Evolutionary conservation across 352 stramenopile genomes (phyloP), one percentile per base, ranked within the genome.

Genomic region (Globisporangium parvum): DNA sequence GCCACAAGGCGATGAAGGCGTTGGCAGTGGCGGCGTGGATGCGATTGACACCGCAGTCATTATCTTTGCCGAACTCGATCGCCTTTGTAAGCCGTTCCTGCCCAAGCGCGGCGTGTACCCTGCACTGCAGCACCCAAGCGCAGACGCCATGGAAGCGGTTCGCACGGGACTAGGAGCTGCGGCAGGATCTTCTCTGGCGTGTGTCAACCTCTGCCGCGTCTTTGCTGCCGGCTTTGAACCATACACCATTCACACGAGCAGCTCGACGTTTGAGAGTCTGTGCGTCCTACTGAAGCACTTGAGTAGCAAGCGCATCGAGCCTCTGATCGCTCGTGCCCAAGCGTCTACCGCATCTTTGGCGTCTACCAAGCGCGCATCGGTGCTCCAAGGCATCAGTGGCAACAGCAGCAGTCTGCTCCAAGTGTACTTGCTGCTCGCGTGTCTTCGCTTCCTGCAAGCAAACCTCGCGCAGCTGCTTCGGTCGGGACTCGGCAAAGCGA

Each of bases 11-110:
- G 31, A 47, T 28, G 10, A 58, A 46, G 21, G 3, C 18, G 8
- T n/a, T 15, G 17, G 41, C 18, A 4, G 51, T 21, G 42, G 18
- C 14, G 18, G 55, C 14, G 26, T 55, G 33, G 48, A 86, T 35
- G 66, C 72, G 1, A 40, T 85, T 0, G 66, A 84, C 26, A 51
- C 72, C 18, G 77, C 62, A 18, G 62, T 85, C 26, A 68, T 86
- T 17, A 68, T 96, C 17, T 39, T 96, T 12, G 88, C 86, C 1
- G 80, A 96, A 31, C 66, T 96, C 20, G 87, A 96, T 50, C 69
- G 84, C 14, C 61, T 96, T 9, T 80, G 62, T 23, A 64, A 75
- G 21, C 62, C 72, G 2, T 83, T 79, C 53, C 28, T 83, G 1
- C 62, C 73, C 0, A 85, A 84, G 39, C 46, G 54, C 41, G 67